phyloP scores from a whole-genome alignment of 2,329 filamentous ascomycete genomes.

The Cercospora nicotianae region DNA sequence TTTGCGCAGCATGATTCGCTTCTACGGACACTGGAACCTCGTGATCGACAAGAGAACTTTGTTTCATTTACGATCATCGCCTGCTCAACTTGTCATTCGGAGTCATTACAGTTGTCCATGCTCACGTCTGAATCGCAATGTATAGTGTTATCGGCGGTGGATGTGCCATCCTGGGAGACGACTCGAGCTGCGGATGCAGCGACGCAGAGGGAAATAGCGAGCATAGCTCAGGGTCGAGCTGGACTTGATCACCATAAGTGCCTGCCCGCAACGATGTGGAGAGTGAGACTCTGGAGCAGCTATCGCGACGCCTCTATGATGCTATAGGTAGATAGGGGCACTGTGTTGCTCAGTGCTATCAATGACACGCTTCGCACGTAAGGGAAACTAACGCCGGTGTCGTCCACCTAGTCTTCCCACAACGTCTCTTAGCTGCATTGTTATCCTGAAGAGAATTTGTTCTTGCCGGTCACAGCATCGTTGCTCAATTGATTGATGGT shows the following conservation, averaged over 20 bases:
- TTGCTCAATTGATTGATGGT: neutral
- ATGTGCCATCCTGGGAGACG: too few species aligned
- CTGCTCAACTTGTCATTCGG: too few species aligned
- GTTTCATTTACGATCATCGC: too few species aligned
- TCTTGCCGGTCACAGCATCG: neutral
- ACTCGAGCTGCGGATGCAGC: too few species aligned
- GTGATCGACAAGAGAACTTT: too few species aligned
- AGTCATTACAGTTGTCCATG: too few species aligned
- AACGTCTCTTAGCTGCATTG: neutral
- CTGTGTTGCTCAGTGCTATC: neutral
- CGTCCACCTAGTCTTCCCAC: neutral
- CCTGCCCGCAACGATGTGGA: neutral
- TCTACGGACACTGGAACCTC: too few species aligned
- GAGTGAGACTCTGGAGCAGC: neutral
- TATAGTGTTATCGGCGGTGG: too few species aligned
- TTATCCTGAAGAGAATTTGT: neutral
- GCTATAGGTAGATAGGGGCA: neutral
- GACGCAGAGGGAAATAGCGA: too few species aligned
- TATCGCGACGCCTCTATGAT: neutral
- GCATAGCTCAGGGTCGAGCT: too few species aligned
- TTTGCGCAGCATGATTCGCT: too few species aligned
- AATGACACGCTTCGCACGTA: neutral
- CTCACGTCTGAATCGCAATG: too few species aligned
- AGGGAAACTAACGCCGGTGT: neutral
- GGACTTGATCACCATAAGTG: neutral